Percentiles rank a stretch among this genome's conserved stretches.
Conservation (phyloP, 345 rosid species). For the Laguncularia racemosa region DNA sequence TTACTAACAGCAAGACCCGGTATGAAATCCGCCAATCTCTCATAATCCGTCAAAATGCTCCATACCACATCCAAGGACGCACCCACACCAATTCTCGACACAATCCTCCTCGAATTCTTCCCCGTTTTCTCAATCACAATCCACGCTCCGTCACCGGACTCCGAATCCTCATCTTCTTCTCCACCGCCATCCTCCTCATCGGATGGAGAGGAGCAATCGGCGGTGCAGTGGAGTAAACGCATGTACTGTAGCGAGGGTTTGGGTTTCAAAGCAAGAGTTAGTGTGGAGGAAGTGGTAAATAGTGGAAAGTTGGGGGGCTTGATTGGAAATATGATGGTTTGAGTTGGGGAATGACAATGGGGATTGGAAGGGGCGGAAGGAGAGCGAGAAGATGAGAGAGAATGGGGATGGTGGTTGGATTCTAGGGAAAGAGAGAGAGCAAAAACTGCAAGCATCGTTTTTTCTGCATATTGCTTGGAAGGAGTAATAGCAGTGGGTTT, state of each 20-base stretch:
- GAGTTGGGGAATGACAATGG: slow-evolving; percentile 8
- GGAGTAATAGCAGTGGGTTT: too few relatives aligned
- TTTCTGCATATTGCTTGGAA: too few relatives aligned
- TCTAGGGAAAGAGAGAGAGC: not conserved
- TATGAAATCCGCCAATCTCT: slow-evolving; percentile 63
- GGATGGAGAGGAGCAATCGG: not conserved
- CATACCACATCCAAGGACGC: slow-evolving; percentile 67
- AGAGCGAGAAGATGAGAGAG: slow-evolving; percentile 8
- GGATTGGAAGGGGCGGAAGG: slow-evolving; percentile 9
- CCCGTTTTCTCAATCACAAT: slow-evolving; percentile 56
- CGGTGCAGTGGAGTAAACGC: not conserved
- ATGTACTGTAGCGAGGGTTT: not conserved
- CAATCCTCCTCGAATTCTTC: slow-evolving; percentile 56
- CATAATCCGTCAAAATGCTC: slow-evolving; percentile 75
- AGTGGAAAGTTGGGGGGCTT: too few relatives aligned
- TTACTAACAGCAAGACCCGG: slow-evolving; percentile 79
- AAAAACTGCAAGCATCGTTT: too few relatives aligned
- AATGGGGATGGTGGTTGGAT: slow-evolving; percentile 7
- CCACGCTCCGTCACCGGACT: slow-evolving; percentile 41
- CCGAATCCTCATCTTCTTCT: slow-evolving; percentile 32
- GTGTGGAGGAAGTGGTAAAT: too few relatives aligned
- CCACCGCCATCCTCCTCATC: slow-evolving; percentile 15
- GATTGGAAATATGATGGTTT: too few relatives aligned
- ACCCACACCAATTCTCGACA: slow-evolving; percentile 61
- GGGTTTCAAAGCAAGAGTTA: not conserved